Base-by-base conservation (phyloP, 202 grass and related monocot species). In the Schoenoplectus triqueter region DNA sequence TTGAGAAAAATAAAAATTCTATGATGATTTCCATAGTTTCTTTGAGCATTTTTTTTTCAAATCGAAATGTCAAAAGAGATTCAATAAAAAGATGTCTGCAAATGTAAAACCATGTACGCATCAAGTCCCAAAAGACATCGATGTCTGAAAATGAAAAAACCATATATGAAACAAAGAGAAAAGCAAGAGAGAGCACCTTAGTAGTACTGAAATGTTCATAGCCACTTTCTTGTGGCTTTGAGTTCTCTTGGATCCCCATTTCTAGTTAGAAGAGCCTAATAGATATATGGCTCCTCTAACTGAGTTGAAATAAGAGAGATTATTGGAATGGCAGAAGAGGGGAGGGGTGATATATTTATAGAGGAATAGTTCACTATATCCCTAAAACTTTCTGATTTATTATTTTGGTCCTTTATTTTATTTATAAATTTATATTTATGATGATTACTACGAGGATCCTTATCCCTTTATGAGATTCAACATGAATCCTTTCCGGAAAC, bases 221-320 rank as follows among this genome's bases (percentile, higher is more conserved):
- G 55, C 75, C 75, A 10, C 39, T 15, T 42, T 2, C 15, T 45
- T 61, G 31, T 78, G 55, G 55, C 13, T 17, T 39, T 78, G 54
- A 44, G 10, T 78, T 55, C 7, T 61, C 55, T 59, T 60, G 2
- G 13, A 78, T 78, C 39, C 75, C 75, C 75, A 78, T 78, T 78
- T 78, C 3, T 51, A 78, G 44, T 78, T 60, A 61, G 31, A 10
- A 40, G 52, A 41, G 54, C 40, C 13, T 68, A 9, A 4, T 46
- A 1, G 39, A 56, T 40, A 51, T 7, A 73, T 51, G 46, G 47
- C 46, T 51, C 70, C 74, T 79, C 55, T 79, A 78, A 79, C n/a
- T 79, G 17, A 60, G 55, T 44, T 61, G 6, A 79, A 42, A 61
- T 42, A 54, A 19, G 51, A 57, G 21, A 60, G 52, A 60, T 8